Evolutionary conservation across 257 asterid species (phyloP).

Genomic region (Phtheirospermum japonicum): DNA sequence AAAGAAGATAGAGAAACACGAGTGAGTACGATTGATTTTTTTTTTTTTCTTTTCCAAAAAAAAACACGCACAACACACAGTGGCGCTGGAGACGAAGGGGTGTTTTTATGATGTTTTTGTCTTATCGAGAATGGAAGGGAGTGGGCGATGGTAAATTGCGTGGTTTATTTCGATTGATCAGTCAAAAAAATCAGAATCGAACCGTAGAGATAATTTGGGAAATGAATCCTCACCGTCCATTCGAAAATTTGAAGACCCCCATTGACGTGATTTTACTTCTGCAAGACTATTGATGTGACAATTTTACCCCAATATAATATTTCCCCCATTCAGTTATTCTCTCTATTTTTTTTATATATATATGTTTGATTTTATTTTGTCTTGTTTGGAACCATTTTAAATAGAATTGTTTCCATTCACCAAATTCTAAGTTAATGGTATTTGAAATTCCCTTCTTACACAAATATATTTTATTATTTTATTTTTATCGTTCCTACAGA

Average conservation of each 20-base stretch:
- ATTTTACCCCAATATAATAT: no score
- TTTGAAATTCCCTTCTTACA: no score
- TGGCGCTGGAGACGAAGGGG: neutral
- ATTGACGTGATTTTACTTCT: neutral
- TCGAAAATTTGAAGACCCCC: neutral
- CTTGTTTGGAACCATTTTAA: no score
- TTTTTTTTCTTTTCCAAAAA: neutral
- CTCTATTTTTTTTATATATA: no score
- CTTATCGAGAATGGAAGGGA: neutral
- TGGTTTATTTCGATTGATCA: neutral
- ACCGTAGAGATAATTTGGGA: neutral
- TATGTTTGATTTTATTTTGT: no score
- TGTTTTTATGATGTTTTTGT: neutral
- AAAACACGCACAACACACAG: constrained; percentile 4
- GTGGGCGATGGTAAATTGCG: neutral
- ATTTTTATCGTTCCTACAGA: no score
- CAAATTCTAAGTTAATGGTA: no score
- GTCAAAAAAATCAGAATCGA: neutral
- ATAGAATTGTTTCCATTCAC: no score
- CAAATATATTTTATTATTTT: no score
- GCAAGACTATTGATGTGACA: no score
- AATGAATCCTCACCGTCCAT: constrained; percentile 23
- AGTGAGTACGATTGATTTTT: neutral
- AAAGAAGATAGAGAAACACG: neutral
- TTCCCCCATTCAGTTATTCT: no score